These are phyloP conservation scores for Vairimorpha apis DNA, from an alignment of 371 early-diverging fungal species.

Conservation along the genomic window DNA sequence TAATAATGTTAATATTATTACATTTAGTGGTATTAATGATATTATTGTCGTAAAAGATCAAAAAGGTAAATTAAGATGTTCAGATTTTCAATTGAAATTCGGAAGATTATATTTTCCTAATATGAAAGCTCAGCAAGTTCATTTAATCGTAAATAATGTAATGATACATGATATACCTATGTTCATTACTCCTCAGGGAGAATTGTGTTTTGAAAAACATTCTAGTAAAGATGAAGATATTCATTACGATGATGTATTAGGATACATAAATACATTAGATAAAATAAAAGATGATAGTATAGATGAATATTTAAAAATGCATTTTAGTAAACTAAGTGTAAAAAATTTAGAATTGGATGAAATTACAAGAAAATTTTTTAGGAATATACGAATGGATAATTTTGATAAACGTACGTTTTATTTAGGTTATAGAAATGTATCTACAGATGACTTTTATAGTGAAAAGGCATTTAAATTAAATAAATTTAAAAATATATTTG, in stretches of 20 bases:
- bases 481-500: conserved; percentile 43
- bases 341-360: conserved; percentile 24
- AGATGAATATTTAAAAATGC: conserved; percentile 16
- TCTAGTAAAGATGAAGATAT: conserved; percentile 15
- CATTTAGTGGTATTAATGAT: conserved; percentile 93
- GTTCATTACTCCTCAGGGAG: conserved; percentile 94
- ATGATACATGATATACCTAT: conserved; percentile 67
- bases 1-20: conserved; percentile 88
- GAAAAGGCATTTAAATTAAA: conserved; percentile 10
- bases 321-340: conserved; percentile 20
- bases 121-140: conserved; percentile 76
- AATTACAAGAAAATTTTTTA: conserved; percentile 14
- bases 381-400: conserved; percentile 27
- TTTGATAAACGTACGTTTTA: conserved; percentile 34
- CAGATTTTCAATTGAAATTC: conserved; percentile 95
- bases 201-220: conserved; percentile 83
- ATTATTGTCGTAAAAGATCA: conserved; percentile 81
- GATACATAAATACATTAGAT: conserved; percentile 22
- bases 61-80: conserved; percentile 72
- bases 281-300: conserved; percentile 23
- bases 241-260: conserved; percentile 35
- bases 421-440: neutral
- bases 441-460: conserved; percentile 18
- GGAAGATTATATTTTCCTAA: conserved; percentile 82
- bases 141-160: conserved; percentile 78